Percentiles rank a stretch among this genome's conserved stretches.
Evolutionary conservation across 2,329 filamentous ascomycete species (phyloP).

Genomic region (Calonectria ilicicola): DNA sequence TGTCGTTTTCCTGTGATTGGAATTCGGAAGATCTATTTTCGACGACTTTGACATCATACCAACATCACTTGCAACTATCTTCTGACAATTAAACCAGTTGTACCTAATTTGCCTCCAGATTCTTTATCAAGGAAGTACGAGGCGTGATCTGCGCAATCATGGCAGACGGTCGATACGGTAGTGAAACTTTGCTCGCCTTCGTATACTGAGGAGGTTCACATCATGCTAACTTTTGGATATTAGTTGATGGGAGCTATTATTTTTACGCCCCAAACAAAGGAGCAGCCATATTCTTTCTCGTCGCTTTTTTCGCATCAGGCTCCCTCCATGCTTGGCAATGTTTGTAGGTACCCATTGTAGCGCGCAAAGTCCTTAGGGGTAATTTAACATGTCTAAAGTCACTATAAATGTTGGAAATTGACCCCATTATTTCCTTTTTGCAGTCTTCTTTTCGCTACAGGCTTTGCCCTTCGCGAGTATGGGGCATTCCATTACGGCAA

Average conservation of each 20-base stretch:
- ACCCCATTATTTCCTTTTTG: slow-evolving; percentile 67
- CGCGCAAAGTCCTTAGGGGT: neutral
- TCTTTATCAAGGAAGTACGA: neutral
- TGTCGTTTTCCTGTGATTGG: neutral
- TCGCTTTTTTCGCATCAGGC: slow-evolving; percentile 54
- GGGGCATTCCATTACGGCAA: slow-evolving; percentile 48
- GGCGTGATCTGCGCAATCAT: slow-evolving; percentile 21
- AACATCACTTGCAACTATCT: neutral
- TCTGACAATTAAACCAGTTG: neutral
- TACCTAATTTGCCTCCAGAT: neutral
- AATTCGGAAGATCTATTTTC: neutral
- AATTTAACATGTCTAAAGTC: slow-evolving; percentile 48
- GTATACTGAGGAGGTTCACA: neutral
- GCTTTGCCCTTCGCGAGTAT: slow-evolving; percentile 61
- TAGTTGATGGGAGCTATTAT: slow-evolving; percentile 58
- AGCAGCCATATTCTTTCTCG: slow-evolving; percentile 60
- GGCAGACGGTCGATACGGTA: slow-evolving; percentile 48
- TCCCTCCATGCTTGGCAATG: slow-evolving; percentile 56
- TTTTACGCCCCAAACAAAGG: slow-evolving; percentile 62
- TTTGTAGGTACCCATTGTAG: slow-evolving; percentile 53
- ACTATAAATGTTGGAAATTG: slow-evolving; percentile 67
- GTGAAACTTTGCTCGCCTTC: neutral
- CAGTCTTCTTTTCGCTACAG: slow-evolving; percentile 64
- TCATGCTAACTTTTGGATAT: neutral
- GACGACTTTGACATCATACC: neutral